These are phyloP conservation scores for Cinnamomum micranthum DNA, from an alignment of 164 flowering plant species.

Conservation along the genomic window DNA sequence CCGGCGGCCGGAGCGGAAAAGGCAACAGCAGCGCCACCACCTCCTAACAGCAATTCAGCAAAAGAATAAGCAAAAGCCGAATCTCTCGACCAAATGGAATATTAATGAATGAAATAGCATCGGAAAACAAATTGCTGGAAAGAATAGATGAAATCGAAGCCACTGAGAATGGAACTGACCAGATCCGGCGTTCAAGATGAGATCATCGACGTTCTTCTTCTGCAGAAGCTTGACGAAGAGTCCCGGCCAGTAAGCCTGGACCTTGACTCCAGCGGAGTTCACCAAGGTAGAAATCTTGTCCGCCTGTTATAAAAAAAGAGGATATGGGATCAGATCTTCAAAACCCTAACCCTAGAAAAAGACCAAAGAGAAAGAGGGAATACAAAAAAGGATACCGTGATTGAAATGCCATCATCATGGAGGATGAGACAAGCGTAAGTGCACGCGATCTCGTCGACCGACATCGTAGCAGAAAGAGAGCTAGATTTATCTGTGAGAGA, in stretches of 20 bases:
- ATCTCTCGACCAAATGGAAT: neutral
- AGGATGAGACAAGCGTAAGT: slow-evolving; percentile 18
- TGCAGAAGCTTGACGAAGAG: slow-evolving; percentile 17
- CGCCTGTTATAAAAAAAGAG: slow-evolving; percentile 1
- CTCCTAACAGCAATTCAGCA: neutral
- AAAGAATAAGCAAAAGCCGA: neutral
- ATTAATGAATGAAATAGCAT: neutral
- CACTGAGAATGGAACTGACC: slow-evolving; percentile 4
- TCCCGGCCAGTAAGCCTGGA: slow-evolving; percentile 18
- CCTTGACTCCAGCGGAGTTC: slow-evolving; percentile 11
- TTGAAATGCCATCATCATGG: slow-evolving; percentile 20
- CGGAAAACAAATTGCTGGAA: neutral
- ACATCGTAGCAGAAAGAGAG: slow-evolving; percentile 7
- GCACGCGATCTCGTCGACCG: slow-evolving; percentile 15
- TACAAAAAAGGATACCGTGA: slow-evolving; percentile 11
- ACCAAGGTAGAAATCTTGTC: slow-evolving; percentile 16
- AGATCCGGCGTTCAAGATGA: slow-evolving; percentile 16
- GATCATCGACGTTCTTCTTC: slow-evolving; percentile 14
- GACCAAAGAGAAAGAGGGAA: neutral
- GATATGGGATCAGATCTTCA: neutral
- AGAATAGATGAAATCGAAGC: neutral
- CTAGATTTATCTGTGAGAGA: neutral
- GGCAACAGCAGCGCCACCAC: slow-evolving; percentile 15
- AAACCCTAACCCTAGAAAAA: neutral
- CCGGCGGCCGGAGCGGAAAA: slow-evolving; percentile 7